A percentile compares a stretch with the other conserved stretches of the same genome.
Conservation (phyloP, 768 basidiomycete genomes). For the Boletus tomentosulus region DNA sequence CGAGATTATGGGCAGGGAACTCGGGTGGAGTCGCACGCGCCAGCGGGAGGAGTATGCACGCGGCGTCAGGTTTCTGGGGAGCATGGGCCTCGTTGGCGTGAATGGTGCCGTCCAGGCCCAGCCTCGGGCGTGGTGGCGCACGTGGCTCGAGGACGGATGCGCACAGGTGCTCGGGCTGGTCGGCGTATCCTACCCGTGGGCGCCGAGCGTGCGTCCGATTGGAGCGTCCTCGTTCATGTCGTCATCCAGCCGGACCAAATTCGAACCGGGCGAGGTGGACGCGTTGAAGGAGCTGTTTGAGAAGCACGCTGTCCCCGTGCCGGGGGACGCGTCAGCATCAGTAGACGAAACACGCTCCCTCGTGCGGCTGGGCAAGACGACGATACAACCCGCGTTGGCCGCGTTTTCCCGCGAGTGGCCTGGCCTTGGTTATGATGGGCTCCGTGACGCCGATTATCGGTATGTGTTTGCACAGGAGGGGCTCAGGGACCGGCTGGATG, state of each 20-base stretch:
- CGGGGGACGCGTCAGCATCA: neutral
- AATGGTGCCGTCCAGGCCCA: slow-evolving; percentile 27
- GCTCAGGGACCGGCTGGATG: slow-evolving; percentile 46
- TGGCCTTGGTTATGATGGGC: slow-evolving; percentile 50
- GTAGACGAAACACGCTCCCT: neutral
- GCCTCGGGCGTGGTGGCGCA: slow-evolving; percentile 10
- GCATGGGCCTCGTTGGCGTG: slow-evolving; percentile 77
- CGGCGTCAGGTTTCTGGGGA: slow-evolving; percentile 65
- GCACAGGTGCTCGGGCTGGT: slow-evolving; percentile 24
- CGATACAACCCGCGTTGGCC: slow-evolving; percentile 41
- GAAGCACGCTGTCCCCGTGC: neutral
- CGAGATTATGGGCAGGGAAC: slow-evolving; percentile 86
- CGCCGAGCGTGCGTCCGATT: neutral
- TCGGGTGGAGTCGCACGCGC: slow-evolving; percentile 66
- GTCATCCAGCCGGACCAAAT: slow-evolving; percentile 48
- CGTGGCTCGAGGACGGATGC: slow-evolving; percentile 14
- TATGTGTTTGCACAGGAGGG: slow-evolving; percentile 79
- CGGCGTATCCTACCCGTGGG: neutral
- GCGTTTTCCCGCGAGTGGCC: slow-evolving; percentile 36
- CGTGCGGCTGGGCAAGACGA: slow-evolving; percentile 37
- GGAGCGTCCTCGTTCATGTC: slow-evolving; percentile 11
- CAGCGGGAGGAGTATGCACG: slow-evolving; percentile 54
- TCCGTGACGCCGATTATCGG: slow-evolving; percentile 59
- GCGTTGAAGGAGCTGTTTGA: slow-evolving; percentile 38
- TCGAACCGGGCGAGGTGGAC: slow-evolving; percentile 49